Evolutionary conservation across 192 early-diverging fungal species (phyloP), one percentile per base, ranked within the genome.

Genomic region (Backusella tarrabulga): DNA sequence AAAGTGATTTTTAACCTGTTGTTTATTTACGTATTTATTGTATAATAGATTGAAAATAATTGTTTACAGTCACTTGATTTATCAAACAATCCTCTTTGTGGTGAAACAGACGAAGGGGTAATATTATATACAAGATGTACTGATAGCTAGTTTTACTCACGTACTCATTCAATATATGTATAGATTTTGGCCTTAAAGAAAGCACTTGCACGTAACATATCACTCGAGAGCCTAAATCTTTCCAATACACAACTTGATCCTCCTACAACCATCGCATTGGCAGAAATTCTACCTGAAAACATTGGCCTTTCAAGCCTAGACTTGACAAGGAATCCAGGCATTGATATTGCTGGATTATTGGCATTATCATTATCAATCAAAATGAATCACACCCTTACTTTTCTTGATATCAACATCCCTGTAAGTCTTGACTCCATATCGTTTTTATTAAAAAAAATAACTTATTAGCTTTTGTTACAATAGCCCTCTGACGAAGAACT

Each of bases 311-410:
- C 84, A 71, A 86, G 89, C 68, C 86, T 97, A 75, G 93, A 96
- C 76, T 81, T 97, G 34, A 91, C 93, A 9, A 83, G 87, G 26
- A 97, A 97, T 80, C 89, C 92, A 11, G 80, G 80, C 3, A 93
- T 97, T 52, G 92, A 92, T 38, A 81, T 96, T 75, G 95, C 93
- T 1, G 96, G 96, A 6, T 78, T 94, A 7, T 92, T 96, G 86
- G 95, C 95, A 9, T 81, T 97, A 12, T 86, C 93, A 3, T 91
- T 91, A 8, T 92, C 91, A n/a, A 86, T 96, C 38, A 91, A 92
- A 68, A 91, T 95, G 82, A 97, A 95, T 83, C 81, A 84, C 41
- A 91, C 90, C 71, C 78, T 97, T 56, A 90, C 91, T 12, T 75
- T 75, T 46, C 74, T 75, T 29, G 74, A 75, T 46, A 75, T 75